Evolutionary conservation across 2,329 filamentous ascomycete species (phyloP), one percentile per base, ranked within the genome.

Genomic region (Ascochyta fabae): DNA sequence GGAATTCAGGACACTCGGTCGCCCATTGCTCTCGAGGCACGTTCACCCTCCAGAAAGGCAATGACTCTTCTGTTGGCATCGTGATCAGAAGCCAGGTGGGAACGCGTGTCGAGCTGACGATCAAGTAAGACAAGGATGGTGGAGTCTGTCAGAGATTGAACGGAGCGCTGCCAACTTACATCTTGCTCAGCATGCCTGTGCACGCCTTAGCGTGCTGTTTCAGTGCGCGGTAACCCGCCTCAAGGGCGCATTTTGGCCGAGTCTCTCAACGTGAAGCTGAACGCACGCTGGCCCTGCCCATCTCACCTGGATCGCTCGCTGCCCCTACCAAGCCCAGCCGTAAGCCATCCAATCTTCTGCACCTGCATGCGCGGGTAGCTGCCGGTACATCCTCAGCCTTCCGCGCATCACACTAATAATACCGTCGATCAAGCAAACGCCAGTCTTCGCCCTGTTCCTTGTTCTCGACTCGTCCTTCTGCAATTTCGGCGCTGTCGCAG

Each of bases 41-140:
- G 74, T 96, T 96, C 75, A 89, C 83, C 60, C 94, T 88, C 92
- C 92, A 96, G 79, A 89, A 96, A 0, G 89, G 88, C 23, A 83
- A 60, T 33, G 65, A 48, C 41, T 69, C 66, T 53, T 71, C 58
- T 64, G 68, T 61, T 29, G 65, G 62, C 69, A 71, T 70, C 22
- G 13, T 56, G 53, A 36, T 46, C 49, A 40, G 46, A 40, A 23
- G 27, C 46, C 31, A 42, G 41, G 16, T 50, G 36, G 31, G 44
- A 36, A 56, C 41, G 48, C 41, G 48, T 44, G 48, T 53, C 42
- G 42, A 47, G 33, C 15, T 43, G 38, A 47, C 33, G 42, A 51
- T 51, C 43, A 44, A 19, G 27, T 55, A 53, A 51, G 46, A 39
- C 62, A 57, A 48, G 62, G 58, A 53, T 61, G 40, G 59, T 36